phyloP scores from a whole-genome alignment of 1,284 basidiomycete species.

The Boletellus deceptivus region DNA sequence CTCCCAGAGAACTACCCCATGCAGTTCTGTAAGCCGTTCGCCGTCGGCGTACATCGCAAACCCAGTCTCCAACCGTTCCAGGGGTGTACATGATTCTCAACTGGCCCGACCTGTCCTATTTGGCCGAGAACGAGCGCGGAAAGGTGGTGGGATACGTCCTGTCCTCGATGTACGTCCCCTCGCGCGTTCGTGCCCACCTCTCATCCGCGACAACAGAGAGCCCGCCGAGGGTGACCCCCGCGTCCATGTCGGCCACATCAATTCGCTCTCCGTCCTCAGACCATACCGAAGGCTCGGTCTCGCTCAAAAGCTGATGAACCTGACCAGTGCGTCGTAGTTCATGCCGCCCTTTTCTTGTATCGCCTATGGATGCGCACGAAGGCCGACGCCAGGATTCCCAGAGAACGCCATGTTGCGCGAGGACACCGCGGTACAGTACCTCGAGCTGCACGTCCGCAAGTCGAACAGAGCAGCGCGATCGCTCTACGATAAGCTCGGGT shows the following conservation, averaged over 20 bases:
- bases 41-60: background rate
- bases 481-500: conserved; percentile 85
- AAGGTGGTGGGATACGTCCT: conserved; percentile 93
- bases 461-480: conserved; percentile 84
- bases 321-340: conserved; percentile 61
- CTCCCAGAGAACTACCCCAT: conserved; percentile 86
- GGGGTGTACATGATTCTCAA: conserved; percentile 88
- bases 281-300: conserved; percentile 83
- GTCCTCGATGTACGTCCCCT: conserved; percentile 79
- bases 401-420: conserved; percentile 87
- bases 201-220: conserved; percentile 19
- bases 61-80: conserved; percentile 33
- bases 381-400: conserved; percentile 31
- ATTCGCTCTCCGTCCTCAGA: conserved; percentile 86
- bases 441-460: conserved; percentile 84
- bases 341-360: too few species aligned
- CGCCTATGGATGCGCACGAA: conserved; percentile 1
- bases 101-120: conserved; percentile 94
- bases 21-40: conserved; percentile 72
- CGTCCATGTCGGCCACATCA: conserved; percentile 68
- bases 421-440: conserved; percentile 66
- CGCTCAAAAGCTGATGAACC: conserved; percentile 85
- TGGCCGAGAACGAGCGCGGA: conserved; percentile 88
- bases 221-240: conserved; percentile 13
- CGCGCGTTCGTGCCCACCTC: conserved; percentile 1